A percentile compares a stretch with the other conserved stretches of the same genome.
Evolutionary conservation across 768 basidiomycete genomes (phyloP).

Genomic region (Amyloporia xantha): DNA sequence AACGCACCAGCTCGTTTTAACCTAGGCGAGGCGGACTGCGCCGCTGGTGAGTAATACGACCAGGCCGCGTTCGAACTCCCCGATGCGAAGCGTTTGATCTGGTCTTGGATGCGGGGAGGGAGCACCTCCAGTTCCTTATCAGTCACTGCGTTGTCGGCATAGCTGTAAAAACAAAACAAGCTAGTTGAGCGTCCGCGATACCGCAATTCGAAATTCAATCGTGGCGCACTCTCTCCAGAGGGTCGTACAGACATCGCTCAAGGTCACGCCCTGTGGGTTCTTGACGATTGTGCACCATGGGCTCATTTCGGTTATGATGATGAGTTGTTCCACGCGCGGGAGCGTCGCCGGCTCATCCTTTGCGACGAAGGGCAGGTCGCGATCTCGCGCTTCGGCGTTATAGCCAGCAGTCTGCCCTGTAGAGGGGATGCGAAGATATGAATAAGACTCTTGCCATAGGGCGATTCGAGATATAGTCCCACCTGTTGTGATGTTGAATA

Average conservation of each 20-base stretch:
- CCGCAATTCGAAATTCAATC: no score
- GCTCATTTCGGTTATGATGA: constrained; percentile 38
- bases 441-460: not conserved
- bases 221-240: constrained; percentile 68
- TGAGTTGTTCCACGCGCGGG: constrained; percentile 31
- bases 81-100: constrained; percentile 56
- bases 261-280: constrained; percentile 69
- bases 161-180: constrained; percentile 35
- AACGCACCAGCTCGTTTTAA: constrained; percentile 59
- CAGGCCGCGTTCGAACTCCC: constrained; percentile 29
- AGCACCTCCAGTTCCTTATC: constrained; percentile 58
- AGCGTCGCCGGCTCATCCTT: constrained; percentile 34
- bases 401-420: constrained; percentile 58
- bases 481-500: constrained; percentile 71
- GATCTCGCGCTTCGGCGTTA: constrained; percentile 51
- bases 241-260: constrained; percentile 65
- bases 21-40: constrained; percentile 38
- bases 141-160: constrained; percentile 60
- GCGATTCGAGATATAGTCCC: constrained; percentile 6
- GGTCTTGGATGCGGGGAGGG: constrained; percentile 61
- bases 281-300: constrained; percentile 78
- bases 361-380: constrained; percentile 45
- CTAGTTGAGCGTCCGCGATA: no score
- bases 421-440: not conserved
- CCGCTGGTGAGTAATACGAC: constrained; percentile 39